Evolutionary conservation across 257 asterid species (phyloP), one percentile per base, ranked within the genome.

Genomic region (Striga asiatica): DNA sequence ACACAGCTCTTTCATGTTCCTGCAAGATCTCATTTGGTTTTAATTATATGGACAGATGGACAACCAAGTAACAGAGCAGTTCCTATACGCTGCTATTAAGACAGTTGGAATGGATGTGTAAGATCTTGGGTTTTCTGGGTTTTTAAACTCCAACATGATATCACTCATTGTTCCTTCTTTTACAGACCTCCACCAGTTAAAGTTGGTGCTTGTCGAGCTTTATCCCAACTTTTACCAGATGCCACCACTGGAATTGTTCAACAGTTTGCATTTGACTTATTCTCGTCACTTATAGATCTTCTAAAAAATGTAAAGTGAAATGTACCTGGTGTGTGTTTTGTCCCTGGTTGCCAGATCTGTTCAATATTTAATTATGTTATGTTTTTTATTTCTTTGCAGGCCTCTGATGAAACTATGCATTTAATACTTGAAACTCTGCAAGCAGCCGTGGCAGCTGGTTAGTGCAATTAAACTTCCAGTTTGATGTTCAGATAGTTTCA

Each of bases 341-440:
- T 29, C 11, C 11, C 6, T 29, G 7, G 41, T 13, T 16, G 52
- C 38, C 14, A 10, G 22, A 23, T 58, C 38, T 22, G 42, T 37
- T 60, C 23, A 6, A 59, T 62, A 56, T 39, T 56, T 34, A 28
- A 65, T 65, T 57, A 45, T 57, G 46, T 39, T 54, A 34, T 39
- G 8, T 52, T 53, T 55, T 54, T 25, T 50, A 19, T 65, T 58
- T 11, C 67, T 72, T 72, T 59, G 39, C 72, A 91, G 98, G 97
- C 98, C 48, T 82, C 98, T 59, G 98, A 87, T 20, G 98, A 91
- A 63, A 88, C 98, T 48, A 82, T 88, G 95, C 98, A 91, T 81
- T 87, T 91, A 54, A 89, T 82, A 59, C 94, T 87, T 70, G 98
- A 91, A 74, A 84, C 98, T 58, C 76, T 91, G 61, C 89, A 77